phyloP scores from a whole-genome alignment of 495 filamentous ascomycete species.

The Penicillium maclennaniae region DNA sequence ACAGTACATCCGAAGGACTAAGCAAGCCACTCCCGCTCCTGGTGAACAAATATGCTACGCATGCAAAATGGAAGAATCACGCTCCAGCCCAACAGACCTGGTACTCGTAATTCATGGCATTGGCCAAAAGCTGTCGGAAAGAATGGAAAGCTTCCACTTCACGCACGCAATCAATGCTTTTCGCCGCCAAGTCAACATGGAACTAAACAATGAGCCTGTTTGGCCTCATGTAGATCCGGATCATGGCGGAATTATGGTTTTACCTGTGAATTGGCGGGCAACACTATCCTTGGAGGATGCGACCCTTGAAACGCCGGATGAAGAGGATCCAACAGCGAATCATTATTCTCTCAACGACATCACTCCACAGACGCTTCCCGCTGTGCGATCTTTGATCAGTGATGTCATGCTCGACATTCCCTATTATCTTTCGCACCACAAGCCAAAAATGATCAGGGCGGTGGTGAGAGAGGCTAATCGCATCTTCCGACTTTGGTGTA shows the following conservation, averaged over 20 bases:
- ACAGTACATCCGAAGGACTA: conserved; percentile 44
- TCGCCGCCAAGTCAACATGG: conserved; percentile 79
- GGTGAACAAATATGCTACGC: conserved; percentile 45
- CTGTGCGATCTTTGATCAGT: conserved; percentile 82
- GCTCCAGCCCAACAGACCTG: conserved; percentile 77
- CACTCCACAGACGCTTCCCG: conserved; percentile 84
- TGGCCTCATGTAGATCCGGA: conserved; percentile 67
- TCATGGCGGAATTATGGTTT: conserved; percentile 69
- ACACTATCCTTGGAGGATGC: conserved; percentile 80
- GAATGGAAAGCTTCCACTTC: conserved; percentile 94
- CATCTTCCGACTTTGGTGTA: conserved; percentile 88
- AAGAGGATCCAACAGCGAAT: conserved; percentile 50
- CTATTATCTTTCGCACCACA: conserved; percentile 94
- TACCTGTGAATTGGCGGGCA: conserved; percentile 85
- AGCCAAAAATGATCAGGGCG: conserved; percentile 87
- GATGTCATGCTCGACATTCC: conserved; percentile 98
- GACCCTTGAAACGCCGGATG: conserved; percentile 43
- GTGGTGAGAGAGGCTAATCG: conserved; percentile 90
- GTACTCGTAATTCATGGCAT: conserved; percentile 92
- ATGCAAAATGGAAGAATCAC: conserved; percentile 56
- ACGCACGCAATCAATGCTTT: conserved; percentile 92
- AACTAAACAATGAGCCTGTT: conserved; percentile 70
- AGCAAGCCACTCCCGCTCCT: conserved; percentile 22
- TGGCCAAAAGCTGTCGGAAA: conserved; percentile 92
- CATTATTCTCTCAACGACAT: conserved; percentile 82